Evolutionary conservation across 164 flowering plant species (phyloP).

Genomic region (Euptelea pleiosperma): DNA sequence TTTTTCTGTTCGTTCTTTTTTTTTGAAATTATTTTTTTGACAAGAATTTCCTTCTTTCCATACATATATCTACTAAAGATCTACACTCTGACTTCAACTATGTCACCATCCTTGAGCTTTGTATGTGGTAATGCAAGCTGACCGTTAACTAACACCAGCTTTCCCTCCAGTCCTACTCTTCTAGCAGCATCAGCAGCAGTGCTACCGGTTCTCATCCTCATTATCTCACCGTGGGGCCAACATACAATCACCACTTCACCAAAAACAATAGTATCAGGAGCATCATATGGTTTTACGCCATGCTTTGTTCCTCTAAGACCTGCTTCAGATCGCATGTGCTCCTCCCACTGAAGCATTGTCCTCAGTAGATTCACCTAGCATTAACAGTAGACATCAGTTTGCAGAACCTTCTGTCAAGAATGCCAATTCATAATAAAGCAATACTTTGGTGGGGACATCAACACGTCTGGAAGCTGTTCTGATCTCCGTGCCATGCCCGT

Average conservation of each 20-base stretch:
- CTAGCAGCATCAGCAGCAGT: slow-evolving; percentile 95
- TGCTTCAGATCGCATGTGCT: slow-evolving; percentile 63
- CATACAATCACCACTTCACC: slow-evolving; percentile 81
- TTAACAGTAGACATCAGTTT: background rate
- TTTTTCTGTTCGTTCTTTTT: too few species aligned
- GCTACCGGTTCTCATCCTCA: slow-evolving; percentile 78
- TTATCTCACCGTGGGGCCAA: slow-evolving; percentile 83
- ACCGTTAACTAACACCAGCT: slow-evolving; percentile 74
- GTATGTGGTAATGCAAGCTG: slow-evolving; percentile 65
- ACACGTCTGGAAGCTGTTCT: too few species aligned
- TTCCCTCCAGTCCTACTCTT: slow-evolving; percentile 74
- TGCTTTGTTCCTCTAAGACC: slow-evolving; percentile 27
- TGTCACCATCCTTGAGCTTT: slow-evolving; percentile 85
- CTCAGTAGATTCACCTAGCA: slow-evolving; percentile 67
- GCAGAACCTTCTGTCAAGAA: too few species aligned
- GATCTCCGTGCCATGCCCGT: too few species aligned
- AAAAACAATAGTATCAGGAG: slow-evolving; percentile 28
- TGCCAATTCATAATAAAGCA: too few species aligned
- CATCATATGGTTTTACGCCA: slow-evolving; percentile 2
- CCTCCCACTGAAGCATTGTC: slow-evolving; percentile 97
- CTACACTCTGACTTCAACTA: slow-evolving; percentile 69
- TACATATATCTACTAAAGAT: background rate
- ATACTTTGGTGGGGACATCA: too few species aligned
- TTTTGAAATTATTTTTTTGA: too few species aligned
- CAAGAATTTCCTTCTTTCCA: too few species aligned